Percentiles rank a stretch among this genome's conserved stretches.
Evolutionary conservation across 805 yeast species (phyloP).

Genomic region (Yamadazyma phyllophila): DNA sequence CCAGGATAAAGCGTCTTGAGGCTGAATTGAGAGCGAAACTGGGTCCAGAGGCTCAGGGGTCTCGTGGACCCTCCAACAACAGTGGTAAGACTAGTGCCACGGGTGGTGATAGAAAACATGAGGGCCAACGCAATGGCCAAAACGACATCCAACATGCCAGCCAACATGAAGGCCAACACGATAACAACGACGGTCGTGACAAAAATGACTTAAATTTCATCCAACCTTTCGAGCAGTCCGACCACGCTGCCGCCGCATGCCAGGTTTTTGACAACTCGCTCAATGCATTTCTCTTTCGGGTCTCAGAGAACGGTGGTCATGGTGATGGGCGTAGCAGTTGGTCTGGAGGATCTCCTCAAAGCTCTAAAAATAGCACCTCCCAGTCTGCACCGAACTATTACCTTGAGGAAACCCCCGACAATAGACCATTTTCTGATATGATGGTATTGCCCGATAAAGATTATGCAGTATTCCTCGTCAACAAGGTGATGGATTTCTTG

Average conservation of each 20-base stretch:
- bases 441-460: slow-evolving; percentile 13
- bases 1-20: slow-evolving; percentile 9
- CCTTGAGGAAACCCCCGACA: slow-evolving; percentile 3
- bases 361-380: not conserved
- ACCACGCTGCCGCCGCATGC: slow-evolving; percentile 9
- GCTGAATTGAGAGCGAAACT: slow-evolving; percentile 1
- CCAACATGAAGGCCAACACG: too few species aligned
- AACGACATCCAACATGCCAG: too few species aligned
- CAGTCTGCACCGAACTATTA: slow-evolving; percentile 2
- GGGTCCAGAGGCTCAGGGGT: not conserved
- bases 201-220: not conserved
- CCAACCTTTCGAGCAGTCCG: slow-evolving; percentile 8
- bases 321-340: too few species aligned
- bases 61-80: too few species aligned
- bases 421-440: slow-evolving; percentile 6
- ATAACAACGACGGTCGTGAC: too few species aligned
- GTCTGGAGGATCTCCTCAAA: not conserved
- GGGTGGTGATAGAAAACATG: too few species aligned
- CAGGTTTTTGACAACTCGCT: slow-evolving; percentile 12
- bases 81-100: too few species aligned
- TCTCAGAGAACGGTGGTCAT: slow-evolving; percentile 2
- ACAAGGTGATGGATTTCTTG: slow-evolving; percentile 11
- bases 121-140: too few species aligned
- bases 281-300: slow-evolving; percentile 8
- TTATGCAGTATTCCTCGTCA: slow-evolving; percentile 8